Evolutionary conservation across 2,329 filamentous ascomycete species (phyloP).

Genomic region (Aspergillus alliaceus): DNA sequence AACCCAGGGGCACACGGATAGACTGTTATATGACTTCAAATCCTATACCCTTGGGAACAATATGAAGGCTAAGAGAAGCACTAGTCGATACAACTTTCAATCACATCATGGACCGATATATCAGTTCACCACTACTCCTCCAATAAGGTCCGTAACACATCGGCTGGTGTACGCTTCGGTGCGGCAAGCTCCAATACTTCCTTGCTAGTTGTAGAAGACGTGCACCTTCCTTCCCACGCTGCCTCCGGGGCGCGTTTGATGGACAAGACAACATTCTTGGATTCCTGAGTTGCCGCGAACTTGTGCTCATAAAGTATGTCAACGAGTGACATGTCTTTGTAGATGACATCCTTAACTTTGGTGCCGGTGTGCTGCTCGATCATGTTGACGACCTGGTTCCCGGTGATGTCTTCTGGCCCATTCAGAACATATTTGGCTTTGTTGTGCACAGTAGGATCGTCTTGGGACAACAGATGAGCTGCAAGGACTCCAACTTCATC

Average conservation of each 20-base stretch:
- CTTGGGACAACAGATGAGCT: conserved; percentile 34
- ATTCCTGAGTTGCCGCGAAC: conserved; percentile 11
- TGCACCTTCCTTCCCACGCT: conserved; percentile 34
- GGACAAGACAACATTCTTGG: conserved; percentile 31
- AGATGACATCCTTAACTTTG: conserved; percentile 28
- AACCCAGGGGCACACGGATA: too few species aligned
- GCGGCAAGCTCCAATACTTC: conserved; percentile 31
- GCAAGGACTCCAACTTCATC: conserved; percentile 38
- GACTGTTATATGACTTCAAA: too few species aligned
- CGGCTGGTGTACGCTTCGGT: conserved; percentile 28
- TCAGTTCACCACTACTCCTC: too few species aligned
- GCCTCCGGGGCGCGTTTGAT: conserved; percentile 22
- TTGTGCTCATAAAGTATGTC: conserved; percentile 20
- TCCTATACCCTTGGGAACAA: too few species aligned
- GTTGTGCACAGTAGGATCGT: conserved; percentile 30
- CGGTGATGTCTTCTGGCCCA: conserved; percentile 42
- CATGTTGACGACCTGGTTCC: conserved; percentile 34
- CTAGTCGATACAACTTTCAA: too few species aligned
- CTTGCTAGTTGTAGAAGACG: conserved; percentile 23
- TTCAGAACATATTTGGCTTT: conserved; percentile 41
- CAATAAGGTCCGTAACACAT: conserved; percentile 19
- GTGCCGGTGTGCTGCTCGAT: conserved; percentile 36
- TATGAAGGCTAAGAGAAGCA: too few species aligned
- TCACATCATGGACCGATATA: too few species aligned
- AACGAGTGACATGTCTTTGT: conserved; percentile 32